Base-by-base conservation (phyloP, 2,329 filamentous ascomycete genomes). In the Penicillium sp. region DNA sequence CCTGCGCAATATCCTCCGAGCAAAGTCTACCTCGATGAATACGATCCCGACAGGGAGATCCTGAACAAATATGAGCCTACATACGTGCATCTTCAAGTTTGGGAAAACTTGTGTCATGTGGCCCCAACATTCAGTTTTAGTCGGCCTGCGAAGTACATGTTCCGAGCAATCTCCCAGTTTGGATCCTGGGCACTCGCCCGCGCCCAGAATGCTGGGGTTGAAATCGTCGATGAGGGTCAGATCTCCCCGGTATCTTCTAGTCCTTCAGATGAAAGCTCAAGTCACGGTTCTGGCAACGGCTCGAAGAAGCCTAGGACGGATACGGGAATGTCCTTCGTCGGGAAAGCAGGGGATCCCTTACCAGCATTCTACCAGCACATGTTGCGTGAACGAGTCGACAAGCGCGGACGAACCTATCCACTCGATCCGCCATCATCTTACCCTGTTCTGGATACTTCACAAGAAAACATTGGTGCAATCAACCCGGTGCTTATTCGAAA, bases 131-230 rank as follows among this genome's bases (percentile, higher is more conserved):
- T 97, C n/a, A 96, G 90, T 63, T 97, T 96, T 69, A 97, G 93
- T 0, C 83, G 87, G n/a, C 94, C 94, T 0, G 94, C 93, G 39
- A 97, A 97, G 70, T 89, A 89, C 74, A 97, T 97, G 91, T 97
- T 91, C 69, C 84, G 93, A 41, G 90, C 90, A 1, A 85, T 97
- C 46, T 89, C 94, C 0, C 93, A 97, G 61, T 97, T 99, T 65
- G 89, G 91, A 2, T 91, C 92, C 0, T 97, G 92, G 92, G 88
- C 89, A 0, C 79, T 97, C 18, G 90, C 92, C 1, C 81, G 87
- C 58, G 91, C 91, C 0, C 92, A 97, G 66, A 82, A 90, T 53
- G 84, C 82, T 1, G 84, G 84, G 1, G 92, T 96, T 48, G 89
- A 94, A 15, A 93, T 96, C 29, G 71, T 88, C 29, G 87, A 92